These are phyloP conservation scores for Solanum medicagineum DNA, from an alignment of 257 asterid genomes.

Conservation along the genomic window DNA sequence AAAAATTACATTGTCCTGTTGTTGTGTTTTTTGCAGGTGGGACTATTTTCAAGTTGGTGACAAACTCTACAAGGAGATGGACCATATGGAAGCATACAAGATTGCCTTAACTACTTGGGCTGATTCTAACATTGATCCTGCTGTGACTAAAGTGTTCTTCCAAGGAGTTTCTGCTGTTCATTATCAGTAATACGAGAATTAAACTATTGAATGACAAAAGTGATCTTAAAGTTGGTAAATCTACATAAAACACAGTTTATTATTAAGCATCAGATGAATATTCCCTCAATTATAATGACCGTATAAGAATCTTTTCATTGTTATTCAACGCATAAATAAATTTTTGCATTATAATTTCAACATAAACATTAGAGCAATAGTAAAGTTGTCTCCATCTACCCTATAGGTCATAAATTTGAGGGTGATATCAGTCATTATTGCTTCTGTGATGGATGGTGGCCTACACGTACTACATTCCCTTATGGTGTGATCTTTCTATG, in stretches of 20 bases:
- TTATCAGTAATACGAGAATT: constrained; percentile 24
- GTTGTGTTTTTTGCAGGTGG: background rate
- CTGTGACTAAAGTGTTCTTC: constrained; percentile 38
- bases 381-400: background rate
- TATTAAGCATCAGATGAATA: background rate
- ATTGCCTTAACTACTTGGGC: constrained; percentile 72
- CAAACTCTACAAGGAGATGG: constrained; percentile 16
- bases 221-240: background rate
- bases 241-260: no score
- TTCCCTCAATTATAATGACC: background rate
- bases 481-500: background rate
- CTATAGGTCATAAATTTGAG: background rate
- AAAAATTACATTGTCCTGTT: background rate
- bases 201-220: background rate
- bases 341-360: background rate
- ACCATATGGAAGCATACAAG: constrained; percentile 43
- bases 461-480: background rate
- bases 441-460: background rate
- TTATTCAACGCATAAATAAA: background rate
- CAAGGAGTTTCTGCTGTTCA: constrained; percentile 67
- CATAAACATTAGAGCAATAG: background rate
- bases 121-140: constrained; percentile 41
- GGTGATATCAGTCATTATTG: background rate
- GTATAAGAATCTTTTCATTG: background rate
- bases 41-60: background rate